phyloP scores from a whole-genome alignment of 768 basidiomycete species.

The Suillus clintonianus region DNA sequence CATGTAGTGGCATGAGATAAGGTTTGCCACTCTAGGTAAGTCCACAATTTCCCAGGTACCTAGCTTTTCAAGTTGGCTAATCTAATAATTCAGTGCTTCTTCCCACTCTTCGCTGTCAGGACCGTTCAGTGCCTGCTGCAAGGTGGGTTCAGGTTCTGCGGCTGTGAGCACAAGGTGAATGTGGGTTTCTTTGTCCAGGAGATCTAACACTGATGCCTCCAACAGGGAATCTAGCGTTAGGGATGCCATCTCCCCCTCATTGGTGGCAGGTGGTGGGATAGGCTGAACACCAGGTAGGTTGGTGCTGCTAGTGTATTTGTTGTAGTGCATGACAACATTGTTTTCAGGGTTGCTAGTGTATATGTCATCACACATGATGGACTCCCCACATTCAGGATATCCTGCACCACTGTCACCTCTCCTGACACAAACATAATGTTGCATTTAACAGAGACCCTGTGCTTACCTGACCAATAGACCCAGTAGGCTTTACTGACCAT shows the following conservation, averaged over 20 bases:
- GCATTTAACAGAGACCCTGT: constrained; percentile 28
- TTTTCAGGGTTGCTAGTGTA: too few species aligned
- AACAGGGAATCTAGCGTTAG: too few species aligned
- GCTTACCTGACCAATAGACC: constrained; percentile 32
- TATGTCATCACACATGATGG: too few species aligned
- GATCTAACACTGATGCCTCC: not conserved
- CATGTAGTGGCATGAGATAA: constrained; percentile 20
- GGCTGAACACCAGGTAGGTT: too few species aligned
- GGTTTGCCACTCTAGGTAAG: constrained; percentile 26
- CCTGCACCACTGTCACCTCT: not conserved
- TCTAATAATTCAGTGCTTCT: constrained; percentile 10
- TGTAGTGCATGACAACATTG: too few species aligned
- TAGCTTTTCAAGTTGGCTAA: constrained; percentile 19
- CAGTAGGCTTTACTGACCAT: constrained; percentile 32
- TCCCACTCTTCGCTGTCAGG: constrained; percentile 7
- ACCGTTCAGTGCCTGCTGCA: constrained; percentile 5
- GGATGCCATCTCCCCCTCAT: not conserved
- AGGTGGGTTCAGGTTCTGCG: constrained; percentile 1
- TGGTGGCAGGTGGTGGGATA: too few species aligned
- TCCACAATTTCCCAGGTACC: constrained; percentile 27
- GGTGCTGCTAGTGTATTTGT: too few species aligned
- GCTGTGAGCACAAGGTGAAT: not conserved
- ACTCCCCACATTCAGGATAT: constrained; percentile 10
- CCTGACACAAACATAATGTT: constrained; percentile 21
- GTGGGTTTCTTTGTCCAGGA: not conserved